Percentiles rank a stretch among this genome's conserved stretches.
These are phyloP conservation scores for Prunus campanulata DNA, from an alignment of 306 rosid species.

Conservation along the genomic window DNA sequence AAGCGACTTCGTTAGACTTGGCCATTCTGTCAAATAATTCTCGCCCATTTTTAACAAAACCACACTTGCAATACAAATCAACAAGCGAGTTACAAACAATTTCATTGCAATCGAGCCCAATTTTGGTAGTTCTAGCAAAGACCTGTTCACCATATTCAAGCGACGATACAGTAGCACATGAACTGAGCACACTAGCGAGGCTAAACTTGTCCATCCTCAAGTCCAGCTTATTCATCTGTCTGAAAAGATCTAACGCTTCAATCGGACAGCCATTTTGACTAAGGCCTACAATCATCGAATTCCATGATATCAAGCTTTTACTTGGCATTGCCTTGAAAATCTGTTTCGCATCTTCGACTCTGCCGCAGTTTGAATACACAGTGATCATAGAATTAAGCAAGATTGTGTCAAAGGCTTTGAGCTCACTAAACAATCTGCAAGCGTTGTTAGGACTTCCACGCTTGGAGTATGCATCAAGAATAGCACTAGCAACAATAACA, in stretches of 20 bases:
- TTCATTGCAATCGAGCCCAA: conserved; percentile 59
- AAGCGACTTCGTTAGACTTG: conserved; percentile 60
- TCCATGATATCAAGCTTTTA: conserved; percentile 78
- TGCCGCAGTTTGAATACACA: conserved; percentile 60
- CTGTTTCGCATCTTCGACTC: conserved; percentile 65
- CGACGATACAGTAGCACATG: conserved; percentile 62
- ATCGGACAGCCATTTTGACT: conserved; percentile 59
- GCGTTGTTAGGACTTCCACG: conserved; percentile 59
- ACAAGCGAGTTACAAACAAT: conserved; percentile 61
- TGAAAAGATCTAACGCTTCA: conserved; percentile 59
- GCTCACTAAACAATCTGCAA: conserved; percentile 66
- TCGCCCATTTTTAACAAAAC: conserved; percentile 51
- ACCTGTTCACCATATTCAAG: conserved; percentile 71
- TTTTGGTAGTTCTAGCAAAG: conserved; percentile 50
- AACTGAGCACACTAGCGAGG: conserved; percentile 64
- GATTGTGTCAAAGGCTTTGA: conserved; percentile 54
- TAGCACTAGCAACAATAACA: conserved; percentile 56
- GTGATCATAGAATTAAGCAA: conserved; percentile 77
- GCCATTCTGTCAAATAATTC: conserved; percentile 54
- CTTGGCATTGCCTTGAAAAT: conserved; percentile 50
- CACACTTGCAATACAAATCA: conserved; percentile 79
- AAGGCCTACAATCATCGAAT: conserved; percentile 66
- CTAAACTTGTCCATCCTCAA: conserved; percentile 65
- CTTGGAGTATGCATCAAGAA: conserved; percentile 74
- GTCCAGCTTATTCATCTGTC: conserved; percentile 51